Evolutionary conservation across 148 eudicot species (phyloP).

Genomic region (Talinum fruticosum): DNA sequence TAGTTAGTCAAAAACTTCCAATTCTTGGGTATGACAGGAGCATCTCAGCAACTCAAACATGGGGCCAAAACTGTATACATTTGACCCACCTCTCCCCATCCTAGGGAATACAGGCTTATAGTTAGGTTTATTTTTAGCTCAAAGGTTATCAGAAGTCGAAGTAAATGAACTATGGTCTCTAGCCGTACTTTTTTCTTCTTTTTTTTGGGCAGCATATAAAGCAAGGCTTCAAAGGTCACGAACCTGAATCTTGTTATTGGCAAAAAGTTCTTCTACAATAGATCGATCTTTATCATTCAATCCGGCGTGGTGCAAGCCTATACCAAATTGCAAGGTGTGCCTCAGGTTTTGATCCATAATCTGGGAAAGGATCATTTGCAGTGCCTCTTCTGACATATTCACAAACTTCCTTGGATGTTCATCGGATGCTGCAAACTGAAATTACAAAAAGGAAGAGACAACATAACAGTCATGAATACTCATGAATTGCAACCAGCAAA

Average conservation of each 20-base stretch:
- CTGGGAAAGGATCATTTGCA: constrained; percentile 94
- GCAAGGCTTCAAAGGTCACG: constrained; percentile 11
- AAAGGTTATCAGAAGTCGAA: background rate
- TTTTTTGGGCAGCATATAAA: background rate
- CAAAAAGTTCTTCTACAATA: constrained; percentile 90
- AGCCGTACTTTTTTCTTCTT: background rate
- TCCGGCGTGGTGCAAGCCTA: constrained; percentile 97
- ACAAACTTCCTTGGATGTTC: constrained; percentile 83
- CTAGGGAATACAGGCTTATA: background rate
- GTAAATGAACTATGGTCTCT: background rate
- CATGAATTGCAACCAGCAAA: background rate
- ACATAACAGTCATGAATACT: background rate
- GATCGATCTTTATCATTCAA: constrained; percentile 93
- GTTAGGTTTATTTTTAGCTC: background rate
- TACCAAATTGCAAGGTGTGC: constrained; percentile 96
- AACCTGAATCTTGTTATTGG: constrained; percentile 95
- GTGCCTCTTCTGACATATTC: constrained; percentile 64
- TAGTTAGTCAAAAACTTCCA: background rate
- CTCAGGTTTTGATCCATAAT: constrained; percentile 86
- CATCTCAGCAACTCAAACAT: background rate
- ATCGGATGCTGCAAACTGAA: constrained; percentile 91
- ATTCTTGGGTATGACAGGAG: background rate
- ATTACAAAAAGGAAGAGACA: constrained; percentile 1
- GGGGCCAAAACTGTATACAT: background rate
- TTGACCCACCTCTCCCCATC: background rate